Conservation (phyloP, 2,329 filamentous ascomycete species). For the Acrocalymma vagum region DNA sequence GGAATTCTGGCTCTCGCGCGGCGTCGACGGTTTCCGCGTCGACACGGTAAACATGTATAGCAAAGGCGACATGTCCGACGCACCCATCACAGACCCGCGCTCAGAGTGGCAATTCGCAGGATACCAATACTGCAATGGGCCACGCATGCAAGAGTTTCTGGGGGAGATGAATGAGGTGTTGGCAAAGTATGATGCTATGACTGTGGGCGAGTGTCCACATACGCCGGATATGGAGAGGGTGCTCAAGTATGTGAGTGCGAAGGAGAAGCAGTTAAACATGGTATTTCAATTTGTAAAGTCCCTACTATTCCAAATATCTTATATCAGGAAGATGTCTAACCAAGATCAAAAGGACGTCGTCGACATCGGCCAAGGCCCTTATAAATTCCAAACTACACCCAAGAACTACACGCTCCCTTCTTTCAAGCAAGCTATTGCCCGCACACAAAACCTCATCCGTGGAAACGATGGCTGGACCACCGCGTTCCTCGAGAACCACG, state of each 20-base stretch:
- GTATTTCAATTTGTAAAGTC: constrained; percentile 64
- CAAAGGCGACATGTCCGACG: constrained; percentile 43
- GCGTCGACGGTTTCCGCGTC: constrained; percentile 61
- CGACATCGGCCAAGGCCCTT: constrained; percentile 45
- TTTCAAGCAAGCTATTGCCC: constrained; percentile 40
- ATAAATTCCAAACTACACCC: constrained; percentile 46
- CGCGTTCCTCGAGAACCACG: constrained; percentile 63
- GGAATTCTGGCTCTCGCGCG: constrained; percentile 80
- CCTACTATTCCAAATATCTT: background rate
- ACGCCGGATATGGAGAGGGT: constrained; percentile 68
- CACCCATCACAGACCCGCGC: constrained; percentile 39
- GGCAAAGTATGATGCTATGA: constrained; percentile 70
- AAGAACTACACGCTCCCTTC: constrained; percentile 40
- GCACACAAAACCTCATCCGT: constrained; percentile 41
- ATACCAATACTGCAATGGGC: constrained; percentile 72
- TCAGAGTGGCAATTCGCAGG: constrained; percentile 46
- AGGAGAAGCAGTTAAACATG: constrained; percentile 71
- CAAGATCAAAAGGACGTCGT: constrained; percentile 47
- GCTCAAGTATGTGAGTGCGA: constrained; percentile 66
- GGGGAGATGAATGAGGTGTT: constrained; percentile 70
- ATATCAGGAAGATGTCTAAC: background rate
- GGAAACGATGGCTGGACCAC: constrained; percentile 55
- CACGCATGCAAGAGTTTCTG: constrained; percentile 73
- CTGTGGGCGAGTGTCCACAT: constrained; percentile 73
- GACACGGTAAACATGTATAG: constrained; percentile 50